Evolutionary conservation across 2,329 filamentous ascomycete genomes (phyloP).

Genomic region (Tothia fuscella): DNA sequence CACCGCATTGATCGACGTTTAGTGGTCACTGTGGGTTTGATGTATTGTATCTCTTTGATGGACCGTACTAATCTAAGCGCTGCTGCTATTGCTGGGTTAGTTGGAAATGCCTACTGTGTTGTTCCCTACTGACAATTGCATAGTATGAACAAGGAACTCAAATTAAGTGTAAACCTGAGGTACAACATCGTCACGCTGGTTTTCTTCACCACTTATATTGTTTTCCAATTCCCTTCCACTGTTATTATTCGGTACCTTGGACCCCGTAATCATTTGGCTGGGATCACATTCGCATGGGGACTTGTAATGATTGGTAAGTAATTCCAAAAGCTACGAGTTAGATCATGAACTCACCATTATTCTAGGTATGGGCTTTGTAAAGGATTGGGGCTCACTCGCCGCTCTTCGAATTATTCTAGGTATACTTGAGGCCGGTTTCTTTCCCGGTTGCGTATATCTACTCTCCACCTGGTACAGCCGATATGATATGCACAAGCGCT

Average conservation of each 20-base stretch:
- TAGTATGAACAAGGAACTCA: conserved; percentile 52
- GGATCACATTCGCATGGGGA: conserved; percentile 29
- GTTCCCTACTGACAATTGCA: conserved; percentile 18
- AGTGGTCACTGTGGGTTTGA: conserved; percentile 36
- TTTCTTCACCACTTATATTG: conserved; percentile 33
- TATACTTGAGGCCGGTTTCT: conserved; percentile 27
- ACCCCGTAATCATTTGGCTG: conserved; percentile 26
- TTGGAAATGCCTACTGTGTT: neutral
- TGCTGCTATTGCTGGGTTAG: conserved; percentile 56
- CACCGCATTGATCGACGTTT: conserved; percentile 50
- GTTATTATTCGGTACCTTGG: conserved; percentile 30
- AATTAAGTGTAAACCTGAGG: conserved; percentile 32
- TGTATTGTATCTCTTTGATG: conserved; percentile 69
- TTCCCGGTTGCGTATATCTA: conserved; percentile 33
- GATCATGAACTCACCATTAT: neutral
- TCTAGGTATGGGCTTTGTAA: conserved; percentile 36
- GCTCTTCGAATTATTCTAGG: conserved; percentile 29
- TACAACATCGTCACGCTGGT: conserved; percentile 52
- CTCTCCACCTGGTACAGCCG: conserved; percentile 31
- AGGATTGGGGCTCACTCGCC: conserved; percentile 24
- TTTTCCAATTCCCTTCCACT: conserved; percentile 31
- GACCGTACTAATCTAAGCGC: conserved; percentile 67
- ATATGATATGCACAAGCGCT: conserved; percentile 59
- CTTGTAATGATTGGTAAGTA: conserved; percentile 28
- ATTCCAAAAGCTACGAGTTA: neutral